Percentiles rank a stretch among this genome's conserved stretches.
phyloP scores from a whole-genome alignment of 371 early-diverging fungal species.

The Fennellomyces sp. region DNA sequence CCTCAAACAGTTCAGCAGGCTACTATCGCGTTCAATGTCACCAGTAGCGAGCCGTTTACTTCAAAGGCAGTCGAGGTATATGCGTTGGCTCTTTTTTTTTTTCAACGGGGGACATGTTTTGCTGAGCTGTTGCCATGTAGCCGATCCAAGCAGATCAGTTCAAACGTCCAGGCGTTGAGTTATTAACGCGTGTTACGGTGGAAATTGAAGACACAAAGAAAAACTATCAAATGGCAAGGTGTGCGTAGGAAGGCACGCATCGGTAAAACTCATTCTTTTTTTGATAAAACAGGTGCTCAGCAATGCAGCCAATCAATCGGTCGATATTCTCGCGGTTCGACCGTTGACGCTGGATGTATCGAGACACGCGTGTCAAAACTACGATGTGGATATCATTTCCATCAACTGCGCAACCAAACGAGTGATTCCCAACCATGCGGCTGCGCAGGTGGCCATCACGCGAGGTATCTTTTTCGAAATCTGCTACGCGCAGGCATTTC shows the following conservation, averaged over 20 bases:
- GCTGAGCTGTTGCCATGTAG: neutral
- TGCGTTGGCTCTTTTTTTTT: neutral
- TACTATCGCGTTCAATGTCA: conserved; percentile 75
- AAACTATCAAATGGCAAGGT: conserved; percentile 68
- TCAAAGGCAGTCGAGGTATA: conserved; percentile 60
- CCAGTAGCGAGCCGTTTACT: conserved; percentile 36
- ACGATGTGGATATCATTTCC: conserved; percentile 89
- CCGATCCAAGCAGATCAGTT: conserved; percentile 42
- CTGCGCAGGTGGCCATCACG: conserved; percentile 71
- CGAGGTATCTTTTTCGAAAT: conserved; percentile 90
- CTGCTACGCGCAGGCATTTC: conserved; percentile 72
- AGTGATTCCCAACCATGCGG: conserved; percentile 66
- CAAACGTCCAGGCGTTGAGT: conserved; percentile 35
- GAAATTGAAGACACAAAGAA: conserved; percentile 61
- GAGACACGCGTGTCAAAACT: conserved; percentile 73
- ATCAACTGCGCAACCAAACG: conserved; percentile 67
- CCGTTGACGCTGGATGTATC: conserved; percentile 82
- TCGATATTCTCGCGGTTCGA: conserved; percentile 85
- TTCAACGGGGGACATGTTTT: neutral
- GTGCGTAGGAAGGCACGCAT: neutral
- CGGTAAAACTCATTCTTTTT: neutral
- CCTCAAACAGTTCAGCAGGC: conserved; percentile 71
- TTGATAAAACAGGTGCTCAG: conserved; percentile 38
- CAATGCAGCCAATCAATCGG: conserved; percentile 53
- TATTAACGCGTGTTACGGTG: conserved; percentile 66